Conservation (phyloP, 441 rosid species). For the Macaranga tanarius region DNA sequence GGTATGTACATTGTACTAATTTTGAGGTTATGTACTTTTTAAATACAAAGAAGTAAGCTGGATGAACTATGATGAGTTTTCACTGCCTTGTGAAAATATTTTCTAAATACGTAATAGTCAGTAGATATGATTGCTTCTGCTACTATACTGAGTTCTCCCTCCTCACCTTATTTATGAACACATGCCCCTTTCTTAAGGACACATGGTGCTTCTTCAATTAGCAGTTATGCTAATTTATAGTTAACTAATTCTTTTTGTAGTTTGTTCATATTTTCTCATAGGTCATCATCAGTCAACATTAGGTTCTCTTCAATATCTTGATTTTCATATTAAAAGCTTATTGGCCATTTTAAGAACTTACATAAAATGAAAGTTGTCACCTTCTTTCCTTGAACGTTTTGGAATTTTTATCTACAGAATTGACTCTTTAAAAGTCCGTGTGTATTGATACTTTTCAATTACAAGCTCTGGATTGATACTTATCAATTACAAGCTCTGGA, state of each 20-base stretch:
- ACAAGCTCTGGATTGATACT: neutral
- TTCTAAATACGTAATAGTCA: neutral
- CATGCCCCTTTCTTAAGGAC: neutral
- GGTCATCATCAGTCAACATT: neutral
- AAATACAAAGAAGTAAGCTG: neutral
- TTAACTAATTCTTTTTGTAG: neutral
- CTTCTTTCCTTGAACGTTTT: neutral
- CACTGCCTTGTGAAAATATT: neutral
- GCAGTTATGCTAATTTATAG: neutral
- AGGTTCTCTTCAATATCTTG: constrained; percentile 1
- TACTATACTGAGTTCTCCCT: neutral
- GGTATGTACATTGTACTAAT: constrained; percentile 37
- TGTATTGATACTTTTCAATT: neutral
- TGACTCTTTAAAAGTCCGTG: constrained; percentile 1
- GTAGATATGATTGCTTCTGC: neutral
- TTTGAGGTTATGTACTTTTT: constrained; percentile 9
- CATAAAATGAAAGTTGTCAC: too few relatives aligned
- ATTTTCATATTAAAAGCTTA: neutral
- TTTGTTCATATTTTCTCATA: neutral
- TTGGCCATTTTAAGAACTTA: neutral
- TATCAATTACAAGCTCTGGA: neutral
- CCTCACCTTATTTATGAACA: neutral
- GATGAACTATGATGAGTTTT: neutral
- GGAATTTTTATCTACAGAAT: neutral
- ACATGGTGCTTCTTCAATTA: neutral